Evolutionary conservation across 2,329 filamentous ascomycete genomes (phyloP), one percentile per base, ranked within the genome.

Genomic region (Ophiobolus disseminans): DNA sequence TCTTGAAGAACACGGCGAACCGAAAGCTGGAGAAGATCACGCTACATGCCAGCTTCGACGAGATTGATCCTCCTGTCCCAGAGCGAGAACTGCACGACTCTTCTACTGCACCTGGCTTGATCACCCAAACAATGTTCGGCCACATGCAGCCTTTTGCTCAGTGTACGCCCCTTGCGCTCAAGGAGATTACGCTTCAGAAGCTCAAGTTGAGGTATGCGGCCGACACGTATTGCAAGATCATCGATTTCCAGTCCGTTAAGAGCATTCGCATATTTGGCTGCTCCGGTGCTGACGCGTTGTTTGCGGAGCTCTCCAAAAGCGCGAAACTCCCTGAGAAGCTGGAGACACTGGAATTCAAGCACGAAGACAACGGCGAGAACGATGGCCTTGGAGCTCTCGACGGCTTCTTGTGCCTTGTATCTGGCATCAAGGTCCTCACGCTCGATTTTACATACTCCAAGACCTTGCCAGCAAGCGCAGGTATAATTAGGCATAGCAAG

Each of bases 141-240:
- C 76, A 78, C 41, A 73, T 79, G 68, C 66, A 72, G 54, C 78
- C 78, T 1, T 79, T 80, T 49, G 72, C 76, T 10, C 72, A 71
- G 16, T 78, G 76, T 50, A 76, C 72, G 5, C 77, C 78, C 1
- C 62, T 79, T 38, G 64, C 67, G 32, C 63, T 80, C 19, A 77
- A 72, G 37, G 72, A 76, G 37, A 64, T 80, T 4, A 74, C 73
- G 1, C 58, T 80, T 21, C 76, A 79, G 40, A 73, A 75, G 45
- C 65, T 80, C 23, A 74, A 71, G 34, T 63, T 80, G 8, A 73
- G 78, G 21, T 75, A 79, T 53, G 76, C 75, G n/a, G 73, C 76
- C 4, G 74, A 77, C 9, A 77, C 76, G 3, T 80, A 78, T 60
- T 78, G 77, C 64, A 75, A 73, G 44, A 45, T 78, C 42, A 72